Conservation (phyloP, 768 basidiomycete species). For the Agaricus subrufescens region DNA sequence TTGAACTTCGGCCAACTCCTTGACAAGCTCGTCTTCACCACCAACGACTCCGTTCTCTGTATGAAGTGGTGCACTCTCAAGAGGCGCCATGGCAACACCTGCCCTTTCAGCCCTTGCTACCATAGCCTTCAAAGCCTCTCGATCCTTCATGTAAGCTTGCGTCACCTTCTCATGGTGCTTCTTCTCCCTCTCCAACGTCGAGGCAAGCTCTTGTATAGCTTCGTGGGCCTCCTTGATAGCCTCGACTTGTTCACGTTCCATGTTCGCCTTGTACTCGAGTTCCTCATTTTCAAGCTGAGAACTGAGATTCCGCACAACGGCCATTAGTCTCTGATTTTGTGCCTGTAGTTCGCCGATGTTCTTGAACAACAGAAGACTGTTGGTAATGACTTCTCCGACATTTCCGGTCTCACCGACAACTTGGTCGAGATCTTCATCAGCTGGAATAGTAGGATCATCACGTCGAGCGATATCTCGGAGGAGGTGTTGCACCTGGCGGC, state of each 20-base stretch:
- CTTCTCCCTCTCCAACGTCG: slow-evolving; percentile 76
- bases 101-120: slow-evolving; percentile 49
- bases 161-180: slow-evolving; percentile 64
- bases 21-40: slow-evolving; percentile 34
- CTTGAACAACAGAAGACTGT: slow-evolving; percentile 83
- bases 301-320: slow-evolving; percentile 79
- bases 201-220: slow-evolving; percentile 73
- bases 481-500: slow-evolving; percentile 78
- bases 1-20: slow-evolving; percentile 70
- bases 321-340: slow-evolving; percentile 87
- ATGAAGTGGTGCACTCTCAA: slow-evolving; percentile 13
- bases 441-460: slow-evolving; percentile 78
- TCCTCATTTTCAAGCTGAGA: slow-evolving; percentile 84
- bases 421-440: slow-evolving; percentile 56
- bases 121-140: slow-evolving; percentile 80
- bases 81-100: slow-evolving; percentile 11
- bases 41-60: slow-evolving; percentile 2
- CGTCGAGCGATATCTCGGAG: slow-evolving; percentile 76
- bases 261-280: slow-evolving; percentile 61
- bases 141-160: slow-evolving; percentile 80
- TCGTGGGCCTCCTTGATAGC: slow-evolving; percentile 87
- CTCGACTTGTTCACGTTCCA: slow-evolving; percentile 72
- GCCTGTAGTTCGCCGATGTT: slow-evolving; percentile 78
- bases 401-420: slow-evolving; percentile 33
- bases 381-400: slow-evolving; percentile 80